A percentile compares a stretch with the other conserved stretches of the same genome.
These are phyloP conservation scores for Glycine tomentella DNA, from an alignment of 306 rosid species.

Conservation along the genomic window DNA sequence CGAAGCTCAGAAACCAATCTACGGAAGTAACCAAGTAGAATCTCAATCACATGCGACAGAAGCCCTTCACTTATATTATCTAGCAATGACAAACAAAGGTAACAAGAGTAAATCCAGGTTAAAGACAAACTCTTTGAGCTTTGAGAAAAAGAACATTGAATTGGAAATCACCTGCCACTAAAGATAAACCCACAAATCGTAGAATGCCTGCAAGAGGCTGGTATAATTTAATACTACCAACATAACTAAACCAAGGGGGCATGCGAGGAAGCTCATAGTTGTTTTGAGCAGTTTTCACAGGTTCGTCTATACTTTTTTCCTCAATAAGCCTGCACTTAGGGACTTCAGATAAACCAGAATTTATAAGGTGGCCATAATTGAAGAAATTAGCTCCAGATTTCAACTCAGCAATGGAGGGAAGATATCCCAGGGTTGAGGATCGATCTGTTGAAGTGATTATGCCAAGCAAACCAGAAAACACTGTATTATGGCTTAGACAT, in stretches of 20 bases:
- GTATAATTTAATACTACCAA: constrained; percentile 75
- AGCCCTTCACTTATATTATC: constrained; percentile 70
- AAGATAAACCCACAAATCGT: constrained; percentile 81
- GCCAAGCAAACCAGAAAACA: constrained; percentile 79
- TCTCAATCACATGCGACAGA: constrained; percentile 69
- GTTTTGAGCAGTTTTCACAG: constrained; percentile 46
- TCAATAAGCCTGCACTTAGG: constrained; percentile 52
- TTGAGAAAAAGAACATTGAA: constrained; percentile 39
- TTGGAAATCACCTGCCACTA: constrained; percentile 72
- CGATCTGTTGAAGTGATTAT: constrained; percentile 60
- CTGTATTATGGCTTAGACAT: constrained; percentile 83
- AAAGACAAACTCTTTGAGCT: constrained; percentile 33
- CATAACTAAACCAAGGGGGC: constrained; percentile 92
- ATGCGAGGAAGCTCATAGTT: constrained; percentile 76
- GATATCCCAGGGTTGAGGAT: constrained; percentile 71
- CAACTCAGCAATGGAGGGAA: constrained; percentile 83
- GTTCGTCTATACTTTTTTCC: constrained; percentile 55
- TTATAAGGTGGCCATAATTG: constrained; percentile 50
- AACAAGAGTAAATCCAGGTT: constrained; percentile 34
- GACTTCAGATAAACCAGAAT: constrained; percentile 53
- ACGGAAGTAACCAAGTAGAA: constrained; percentile 77
- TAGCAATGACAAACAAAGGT: constrained; percentile 48
- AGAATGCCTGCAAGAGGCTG: constrained; percentile 87
- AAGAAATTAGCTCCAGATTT: constrained; percentile 67
- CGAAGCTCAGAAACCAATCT: constrained; percentile 84